Base-by-base conservation (phyloP, 768 basidiomycete species). In the Mycena kentingensis region DNA sequence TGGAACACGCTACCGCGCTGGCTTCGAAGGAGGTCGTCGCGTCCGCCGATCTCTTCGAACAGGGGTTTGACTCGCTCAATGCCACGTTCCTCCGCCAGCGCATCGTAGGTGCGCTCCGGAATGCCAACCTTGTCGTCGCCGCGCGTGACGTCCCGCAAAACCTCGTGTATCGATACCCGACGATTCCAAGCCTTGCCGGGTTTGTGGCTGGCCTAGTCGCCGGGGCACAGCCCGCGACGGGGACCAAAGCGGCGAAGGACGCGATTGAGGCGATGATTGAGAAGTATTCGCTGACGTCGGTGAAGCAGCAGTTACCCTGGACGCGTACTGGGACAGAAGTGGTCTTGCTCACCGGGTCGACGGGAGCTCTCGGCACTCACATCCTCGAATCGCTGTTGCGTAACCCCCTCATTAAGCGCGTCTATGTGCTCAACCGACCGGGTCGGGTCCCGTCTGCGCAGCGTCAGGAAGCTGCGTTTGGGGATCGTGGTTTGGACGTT, bases 61-160 rank as follows among this genome's bases (percentile, higher is more conserved):
- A 70, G 44, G 71, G 70, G 10, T 71, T 71, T 31, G 71, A 73
- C 28, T 73, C 73, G 36, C 57, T 77, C 39, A 70, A 67, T 10
- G 70, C 72, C 3, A 74, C 72, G 0, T 71, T 73, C 52, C 55
- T 77, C 26, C 71, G 67, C 28, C 73, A 70, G 34, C 68, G 73
- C 5, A 70, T 77, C 37, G 24, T 70, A n/a, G 65, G 63, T 18
- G 73, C 67, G 1, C 45, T 75, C 19, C 48, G 51, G 21, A 38
- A 57, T 7, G 61, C 63, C 41, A 24, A 27, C 22, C 19, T 10
- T 8, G 7, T 12, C 5, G 13, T 24, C 41, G 18, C 19, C 37
- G 46, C 46, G 6, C 47, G 27, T 15, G 44, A 47, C 11, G 41
- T 58, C n/a, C 45, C 41, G 18, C 57, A n/a, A 3, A 42, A 46